Percentiles rank a stretch among this genome's conserved stretches.
Evolutionary conservation across 2,329 filamentous ascomycete species (phyloP).

Genomic region (Aspergillus sp.): DNA sequence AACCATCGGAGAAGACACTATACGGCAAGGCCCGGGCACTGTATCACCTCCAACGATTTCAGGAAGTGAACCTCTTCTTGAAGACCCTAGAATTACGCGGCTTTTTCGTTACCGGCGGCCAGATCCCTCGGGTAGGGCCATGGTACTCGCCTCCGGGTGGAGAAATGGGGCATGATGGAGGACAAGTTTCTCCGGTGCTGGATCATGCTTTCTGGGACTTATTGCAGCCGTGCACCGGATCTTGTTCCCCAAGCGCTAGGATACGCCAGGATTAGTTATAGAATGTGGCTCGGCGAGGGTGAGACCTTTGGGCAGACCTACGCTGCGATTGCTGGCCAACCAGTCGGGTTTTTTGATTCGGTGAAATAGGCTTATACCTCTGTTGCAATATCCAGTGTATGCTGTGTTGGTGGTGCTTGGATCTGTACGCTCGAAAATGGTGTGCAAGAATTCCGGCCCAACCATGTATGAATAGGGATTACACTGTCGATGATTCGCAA

Average conservation of each 20-base stretch:
- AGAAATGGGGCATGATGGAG: slow-evolving; percentile 31
- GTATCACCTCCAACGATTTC: slow-evolving; percentile 45
- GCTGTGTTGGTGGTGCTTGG: no score
- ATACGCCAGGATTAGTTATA: slow-evolving; percentile 34
- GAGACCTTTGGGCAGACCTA: slow-evolving; percentile 27
- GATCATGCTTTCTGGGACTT: slow-evolving; percentile 25
- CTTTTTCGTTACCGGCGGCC: slow-evolving; percentile 26
- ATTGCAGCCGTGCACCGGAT: slow-evolving; percentile 19
- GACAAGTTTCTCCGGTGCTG: slow-evolving; percentile 29
- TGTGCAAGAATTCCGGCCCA: no score
- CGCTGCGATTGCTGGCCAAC: slow-evolving; percentile 31
- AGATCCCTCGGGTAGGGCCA: no score
- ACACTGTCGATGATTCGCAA: no score
- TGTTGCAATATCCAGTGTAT: no score
- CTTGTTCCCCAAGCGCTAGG: slow-evolving; percentile 23
- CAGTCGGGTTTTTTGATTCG: slow-evolving; percentile 38
- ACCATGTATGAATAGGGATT: no score
- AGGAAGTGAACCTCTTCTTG: slow-evolving; percentile 21
- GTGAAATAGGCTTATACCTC: neutral
- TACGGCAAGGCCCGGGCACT: slow-evolving; percentile 48
- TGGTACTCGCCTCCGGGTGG: slow-evolving; percentile 14
- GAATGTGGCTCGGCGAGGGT: slow-evolving; percentile 36
- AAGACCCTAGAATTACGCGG: slow-evolving; percentile 26
- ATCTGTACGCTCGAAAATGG: no score
- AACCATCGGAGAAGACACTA: slow-evolving; percentile 43